These are phyloP conservation scores for Colletotrichum siamense DNA, from an alignment of 2,329 filamentous ascomycete species.

Conservation along the genomic window DNA sequence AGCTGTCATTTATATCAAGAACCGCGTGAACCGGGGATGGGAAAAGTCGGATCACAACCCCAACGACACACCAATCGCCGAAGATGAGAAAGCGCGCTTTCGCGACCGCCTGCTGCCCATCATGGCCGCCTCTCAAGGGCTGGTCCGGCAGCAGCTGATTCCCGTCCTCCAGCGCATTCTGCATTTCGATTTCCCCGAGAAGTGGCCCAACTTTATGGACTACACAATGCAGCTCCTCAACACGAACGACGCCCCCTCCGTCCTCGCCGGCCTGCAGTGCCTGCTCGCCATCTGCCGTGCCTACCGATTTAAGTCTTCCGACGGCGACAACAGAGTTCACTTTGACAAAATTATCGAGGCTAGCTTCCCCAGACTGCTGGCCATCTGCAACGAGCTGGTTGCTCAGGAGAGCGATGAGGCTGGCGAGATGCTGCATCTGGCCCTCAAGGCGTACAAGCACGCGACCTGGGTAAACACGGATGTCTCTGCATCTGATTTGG, in stretches of 20 bases:
- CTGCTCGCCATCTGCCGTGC: constrained; percentile 93
- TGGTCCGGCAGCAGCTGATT: constrained; percentile 90
- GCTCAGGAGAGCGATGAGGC: constrained; percentile 93
- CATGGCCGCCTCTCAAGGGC: constrained; percentile 78
- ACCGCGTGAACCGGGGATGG: constrained; percentile 94
- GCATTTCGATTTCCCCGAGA: constrained; percentile 91
- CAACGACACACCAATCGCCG: constrained; percentile 77
- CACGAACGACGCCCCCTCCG: constrained; percentile 83
- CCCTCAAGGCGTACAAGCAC: constrained; percentile 97
- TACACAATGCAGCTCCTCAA: constrained; percentile 89
- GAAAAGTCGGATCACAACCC: constrained; percentile 76
- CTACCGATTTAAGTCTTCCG: constrained; percentile 88
- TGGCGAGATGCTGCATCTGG: constrained; percentile 93
- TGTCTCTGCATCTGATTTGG: background rate
- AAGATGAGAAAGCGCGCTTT: constrained; percentile 88
- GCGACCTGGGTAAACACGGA: constrained; percentile 77
- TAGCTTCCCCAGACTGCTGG: constrained; percentile 86
- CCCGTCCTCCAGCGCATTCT: constrained; percentile 95
- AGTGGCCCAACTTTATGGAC: constrained; percentile 94
- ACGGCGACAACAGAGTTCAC: constrained; percentile 77
- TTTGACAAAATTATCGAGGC: constrained; percentile 94
- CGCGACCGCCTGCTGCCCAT: constrained; percentile 88
- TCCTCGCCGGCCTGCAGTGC: constrained; percentile 93
- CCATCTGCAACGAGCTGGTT: constrained; percentile 87
- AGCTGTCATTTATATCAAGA: constrained; percentile 98